phyloP scores from a whole-genome alignment of 176 grass and related monocot species.

The Oryza meyeriana region DNA sequence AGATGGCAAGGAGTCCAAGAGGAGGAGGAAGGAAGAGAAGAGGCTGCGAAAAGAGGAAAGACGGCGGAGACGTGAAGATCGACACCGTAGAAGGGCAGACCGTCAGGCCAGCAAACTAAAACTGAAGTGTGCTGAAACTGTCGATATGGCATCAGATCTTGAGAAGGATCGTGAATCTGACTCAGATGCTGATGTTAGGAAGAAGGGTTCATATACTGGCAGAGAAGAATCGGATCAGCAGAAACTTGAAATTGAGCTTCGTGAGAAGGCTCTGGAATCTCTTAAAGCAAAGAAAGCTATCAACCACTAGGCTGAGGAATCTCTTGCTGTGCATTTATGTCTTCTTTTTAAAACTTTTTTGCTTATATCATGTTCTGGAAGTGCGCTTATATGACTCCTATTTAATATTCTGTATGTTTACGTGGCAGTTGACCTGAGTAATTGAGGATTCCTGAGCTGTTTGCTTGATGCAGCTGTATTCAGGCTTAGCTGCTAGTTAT shows the following conservation, averaged over 20 bases:
- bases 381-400: conserved; percentile 47
- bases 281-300: conserved; percentile 74
- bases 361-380: conserved; percentile 47
- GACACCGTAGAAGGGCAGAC: conserved; percentile 57
- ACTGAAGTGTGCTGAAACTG: conserved; percentile 33
- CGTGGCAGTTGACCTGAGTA: conserved; percentile 61
- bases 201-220: conserved; percentile 35
- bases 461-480: conserved; percentile 56
- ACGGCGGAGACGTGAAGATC: conserved; percentile 65
- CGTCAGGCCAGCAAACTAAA: conserved; percentile 51
- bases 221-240: conserved; percentile 60
- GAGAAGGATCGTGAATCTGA: conserved; percentile 43
- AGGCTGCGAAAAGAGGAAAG: conserved; percentile 79
- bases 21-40: conserved; percentile 72
- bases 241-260: conserved; percentile 83
- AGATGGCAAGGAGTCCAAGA: conserved; percentile 65
- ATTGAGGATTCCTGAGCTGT: conserved; percentile 61
- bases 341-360: conserved; percentile 39
- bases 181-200: conserved; percentile 45
- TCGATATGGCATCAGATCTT: conserved; percentile 39
- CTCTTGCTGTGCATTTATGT: conserved; percentile 29
- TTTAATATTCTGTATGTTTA: conserved; percentile 68
- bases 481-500: conserved; percentile 59
- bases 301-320: conserved; percentile 50
- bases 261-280: conserved; percentile 79